Evolutionary conservation across 2,329 filamentous ascomycete species (phyloP), one percentile per base, ranked within the genome.

Genomic region (Bipolaris oryzae): DNA sequence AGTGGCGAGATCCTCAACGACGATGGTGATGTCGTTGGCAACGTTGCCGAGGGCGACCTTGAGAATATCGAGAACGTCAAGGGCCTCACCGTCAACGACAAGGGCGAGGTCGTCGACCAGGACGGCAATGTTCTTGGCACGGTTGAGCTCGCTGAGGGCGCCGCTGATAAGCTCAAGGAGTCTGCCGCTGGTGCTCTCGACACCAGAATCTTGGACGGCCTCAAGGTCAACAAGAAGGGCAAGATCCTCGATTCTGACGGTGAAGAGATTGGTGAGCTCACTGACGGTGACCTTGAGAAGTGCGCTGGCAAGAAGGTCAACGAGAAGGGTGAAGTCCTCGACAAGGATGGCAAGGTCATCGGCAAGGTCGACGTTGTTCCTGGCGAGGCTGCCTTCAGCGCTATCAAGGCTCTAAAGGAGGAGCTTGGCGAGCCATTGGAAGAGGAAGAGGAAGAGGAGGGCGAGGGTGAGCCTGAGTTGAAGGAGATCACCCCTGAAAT

Each of bases 161-260:
- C 79, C 60, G 75, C 78, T 49, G 79, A 82, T 61, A 79, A 78
- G 67, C 77, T 81, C 56, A 75, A 77, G 60, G 77, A 79, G 50
- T 64, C 73, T 34, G 72, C 75, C 23, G 64, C 72, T 38, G 68
- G 74, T 28, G 71, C 74, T 52, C 74, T 81, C 41, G 80, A 81
- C 60, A 70, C 80, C 41, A 75, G 79, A 53, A 82, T 82, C 66
- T 66, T 83, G 45, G 75, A 84, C 67, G 80, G 82, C 65, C 76
- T 81, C 51, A 84, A 83, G 71, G 78, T 85, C 73, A 85, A 84
- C 75, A 84, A 84, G 77, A 84, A 84, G 76, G 80, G 80, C 73
- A 80, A 81, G 73, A 74, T 83, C 50, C 76, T 83, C 44, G 78
- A 82, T 57, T 77, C 79, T 41, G 80, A 82, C 48, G 80, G 80